phyloP scores from a whole-genome alignment of 2,329 filamentous ascomycete species.

The Aspergillus sp. region DNA sequence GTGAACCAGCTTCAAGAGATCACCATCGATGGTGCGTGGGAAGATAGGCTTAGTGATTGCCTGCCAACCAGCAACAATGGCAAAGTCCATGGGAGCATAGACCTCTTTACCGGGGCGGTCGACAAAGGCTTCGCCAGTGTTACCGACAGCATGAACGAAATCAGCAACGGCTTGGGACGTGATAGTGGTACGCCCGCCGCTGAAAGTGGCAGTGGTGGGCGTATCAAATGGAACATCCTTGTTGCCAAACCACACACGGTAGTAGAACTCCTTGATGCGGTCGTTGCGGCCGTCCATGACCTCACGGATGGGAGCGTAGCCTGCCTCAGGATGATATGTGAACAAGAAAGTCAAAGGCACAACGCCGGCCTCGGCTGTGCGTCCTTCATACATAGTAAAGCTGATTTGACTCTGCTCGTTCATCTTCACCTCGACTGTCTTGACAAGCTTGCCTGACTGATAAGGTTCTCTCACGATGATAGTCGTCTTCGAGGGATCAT shows the following conservation, averaged over 20 bases:
- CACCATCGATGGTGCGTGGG: slow-evolving; percentile 91
- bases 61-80: slow-evolving; percentile 98
- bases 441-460: slow-evolving; percentile 79
- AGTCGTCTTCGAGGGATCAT: slow-evolving; percentile 77
- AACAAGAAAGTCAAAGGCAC: slow-evolving; percentile 85
- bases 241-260: slow-evolving; percentile 93
- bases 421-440: slow-evolving; percentile 83
- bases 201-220: slow-evolving; percentile 81
- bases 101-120: slow-evolving; percentile 92
- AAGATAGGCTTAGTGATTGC: slow-evolving; percentile 99
- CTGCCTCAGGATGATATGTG: slow-evolving; percentile 90
- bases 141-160: slow-evolving; percentile 98
- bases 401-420: slow-evolving; percentile 75
- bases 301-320: slow-evolving; percentile 95
- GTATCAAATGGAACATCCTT: slow-evolving; percentile 81
- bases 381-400: slow-evolving; percentile 89
- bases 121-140: slow-evolving; percentile 95
- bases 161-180: slow-evolving; percentile 94
- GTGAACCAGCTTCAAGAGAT: slow-evolving; percentile 93
- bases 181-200: slow-evolving; percentile 83
- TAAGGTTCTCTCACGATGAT: slow-evolving; percentile 88
- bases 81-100: slow-evolving; percentile 97
- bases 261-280: slow-evolving; percentile 99
- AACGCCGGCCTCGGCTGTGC: slow-evolving; percentile 79
- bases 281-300: slow-evolving; percentile 96